Conservation (phyloP, 345 rosid species). For the Syzygium oleosum region DNA sequence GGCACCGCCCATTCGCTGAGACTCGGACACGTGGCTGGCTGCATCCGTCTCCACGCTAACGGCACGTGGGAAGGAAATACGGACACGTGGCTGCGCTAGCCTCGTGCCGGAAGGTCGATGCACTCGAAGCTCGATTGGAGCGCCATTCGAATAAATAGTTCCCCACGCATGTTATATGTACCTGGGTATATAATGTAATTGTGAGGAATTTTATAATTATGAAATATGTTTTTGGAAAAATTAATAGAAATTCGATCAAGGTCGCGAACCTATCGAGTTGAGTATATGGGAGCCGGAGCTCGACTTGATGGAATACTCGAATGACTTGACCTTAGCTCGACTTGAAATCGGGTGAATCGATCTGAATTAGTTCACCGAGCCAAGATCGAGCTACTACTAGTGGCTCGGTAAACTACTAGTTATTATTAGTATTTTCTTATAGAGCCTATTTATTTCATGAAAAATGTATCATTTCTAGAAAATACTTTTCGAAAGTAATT, state of each 20-base stretch:
- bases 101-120: background rate
- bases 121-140: background rate
- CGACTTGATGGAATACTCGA: background rate
- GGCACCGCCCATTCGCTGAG: background rate
- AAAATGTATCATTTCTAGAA: no score
- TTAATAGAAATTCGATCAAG: background rate
- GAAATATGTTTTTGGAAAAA: background rate
- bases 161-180: background rate
- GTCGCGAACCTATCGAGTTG: background rate
- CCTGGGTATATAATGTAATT: rapidly evolving
- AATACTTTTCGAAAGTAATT: no score
- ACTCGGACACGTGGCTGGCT: background rate
- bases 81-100: background rate
- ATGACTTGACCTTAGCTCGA: background rate
- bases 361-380: background rate
- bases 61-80: background rate
- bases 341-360: background rate
- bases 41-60: background rate
- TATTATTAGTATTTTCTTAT: no score
- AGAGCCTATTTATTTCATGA: no score
- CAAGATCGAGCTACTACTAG: no score
- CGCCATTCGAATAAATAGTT: background rate
- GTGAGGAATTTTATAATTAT: background rate
- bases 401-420: no score
- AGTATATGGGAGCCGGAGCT: background rate